Percentiles rank a stretch among this genome's conserved stretches.
Evolutionary conservation across 345 rosid species (phyloP).

Genomic region (Brassica carinata): DNA sequence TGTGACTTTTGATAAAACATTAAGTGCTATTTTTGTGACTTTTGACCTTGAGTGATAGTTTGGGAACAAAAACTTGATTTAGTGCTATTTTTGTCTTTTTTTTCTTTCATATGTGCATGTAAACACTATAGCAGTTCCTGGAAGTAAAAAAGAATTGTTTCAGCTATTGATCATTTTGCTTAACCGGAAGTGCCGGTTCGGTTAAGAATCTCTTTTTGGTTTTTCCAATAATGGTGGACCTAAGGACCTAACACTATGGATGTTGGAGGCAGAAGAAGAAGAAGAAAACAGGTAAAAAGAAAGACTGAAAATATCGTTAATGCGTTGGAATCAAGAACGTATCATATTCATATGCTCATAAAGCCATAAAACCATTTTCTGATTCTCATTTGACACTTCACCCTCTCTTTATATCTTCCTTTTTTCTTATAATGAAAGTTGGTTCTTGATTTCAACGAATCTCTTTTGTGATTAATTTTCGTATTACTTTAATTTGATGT

Average conservation of each 20-base stretch:
- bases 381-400: slow-evolving; percentile 27
- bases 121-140: background rate
- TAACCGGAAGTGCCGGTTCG: slow-evolving; percentile 19
- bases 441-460: slow-evolving; percentile 36
- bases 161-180: background rate
- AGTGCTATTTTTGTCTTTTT: too few species aligned
- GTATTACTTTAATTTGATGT: slow-evolving; percentile 26
- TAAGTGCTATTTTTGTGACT: too few species aligned
- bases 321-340: slow-evolving; percentile 25
- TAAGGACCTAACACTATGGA: slow-evolving; percentile 18
- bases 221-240: slow-evolving; percentile 24
- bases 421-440: background rate
- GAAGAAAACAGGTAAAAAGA: slow-evolving; percentile 5
- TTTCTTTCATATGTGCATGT: background rate
- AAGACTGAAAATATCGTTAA: background rate
- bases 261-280: slow-evolving; percentile 19
- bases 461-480: slow-evolving; percentile 12
- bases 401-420: slow-evolving; percentile 19
- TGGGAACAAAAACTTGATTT: too few species aligned
- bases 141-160: too few species aligned
- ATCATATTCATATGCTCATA: slow-evolving; percentile 30
- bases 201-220: slow-evolving; percentile 16
- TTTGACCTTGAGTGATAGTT: too few species aligned
- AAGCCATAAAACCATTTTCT: slow-evolving; percentile 8
- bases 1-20: too few species aligned